Percentiles rank a stretch among this genome's conserved stretches.
phyloP scores from a whole-genome alignment of 352 stramenopile species.

The Pythium dissotocum region DNA sequence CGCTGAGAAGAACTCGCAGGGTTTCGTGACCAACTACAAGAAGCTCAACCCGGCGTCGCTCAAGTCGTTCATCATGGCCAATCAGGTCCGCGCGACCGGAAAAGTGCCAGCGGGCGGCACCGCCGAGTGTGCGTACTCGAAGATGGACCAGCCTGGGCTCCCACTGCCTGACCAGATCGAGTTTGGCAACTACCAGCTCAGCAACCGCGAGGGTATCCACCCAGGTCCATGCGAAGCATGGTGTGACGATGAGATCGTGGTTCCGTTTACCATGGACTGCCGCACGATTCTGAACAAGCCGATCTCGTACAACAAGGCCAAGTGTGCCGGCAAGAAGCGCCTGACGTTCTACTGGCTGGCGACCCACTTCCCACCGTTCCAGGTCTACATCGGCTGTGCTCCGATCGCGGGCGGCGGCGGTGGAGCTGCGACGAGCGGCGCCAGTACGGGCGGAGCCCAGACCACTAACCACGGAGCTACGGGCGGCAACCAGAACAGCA shows the following conservation, averaged over 20 bases:
- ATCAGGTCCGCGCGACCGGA: not conserved
- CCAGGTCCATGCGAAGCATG: slow-evolving; percentile 43
- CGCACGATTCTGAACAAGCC: slow-evolving; percentile 5
- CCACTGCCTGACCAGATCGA: slow-evolving; percentile 11
- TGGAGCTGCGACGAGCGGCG: too few species aligned
- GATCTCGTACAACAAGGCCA: slow-evolving; percentile 38
- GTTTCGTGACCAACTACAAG: too few species aligned
- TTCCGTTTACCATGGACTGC: slow-evolving; percentile 40
- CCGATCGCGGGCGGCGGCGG: not conserved
- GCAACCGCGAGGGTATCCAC: slow-evolving; percentile 12
- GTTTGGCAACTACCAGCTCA: slow-evolving; percentile 6
- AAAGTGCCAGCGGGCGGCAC: not conserved
- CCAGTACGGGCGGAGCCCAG: too few species aligned
- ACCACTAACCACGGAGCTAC: too few species aligned
- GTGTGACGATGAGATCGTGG: slow-evolving; percentile 43
- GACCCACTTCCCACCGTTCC: slow-evolving; percentile 43
- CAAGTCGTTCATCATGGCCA: slow-evolving; percentile 14
- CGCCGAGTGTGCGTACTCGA: slow-evolving; percentile 11
- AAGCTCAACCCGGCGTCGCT: not conserved
- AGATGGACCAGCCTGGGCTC: not conserved
- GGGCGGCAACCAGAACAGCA: too few species aligned
- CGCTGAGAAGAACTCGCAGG: too few species aligned
- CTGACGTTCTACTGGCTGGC: slow-evolving; percentile 55
- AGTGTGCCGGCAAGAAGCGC: slow-evolving; percentile 35
- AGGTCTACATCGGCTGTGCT: slow-evolving; percentile 38